phyloP scores from a whole-genome alignment of 1,139 yeast genomes.

The Sugiyamaella japonica region DNA sequence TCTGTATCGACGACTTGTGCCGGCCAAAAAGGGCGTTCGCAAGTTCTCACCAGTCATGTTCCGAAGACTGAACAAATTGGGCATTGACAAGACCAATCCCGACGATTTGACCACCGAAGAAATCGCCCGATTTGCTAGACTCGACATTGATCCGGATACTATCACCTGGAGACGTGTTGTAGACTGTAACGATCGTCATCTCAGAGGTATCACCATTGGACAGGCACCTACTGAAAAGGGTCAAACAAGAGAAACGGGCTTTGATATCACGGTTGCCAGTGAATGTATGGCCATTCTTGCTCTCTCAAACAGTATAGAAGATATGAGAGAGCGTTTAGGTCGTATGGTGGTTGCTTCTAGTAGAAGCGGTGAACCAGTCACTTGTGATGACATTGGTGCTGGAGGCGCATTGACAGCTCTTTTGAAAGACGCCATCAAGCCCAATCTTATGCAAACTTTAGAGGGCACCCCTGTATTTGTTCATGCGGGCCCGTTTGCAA shows the following conservation, averaged over 20 bases:
- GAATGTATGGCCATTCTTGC: constrained; percentile 99
- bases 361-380: constrained; percentile 79
- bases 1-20: constrained; percentile 86
- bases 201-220: constrained; percentile 89
- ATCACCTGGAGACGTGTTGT: constrained; percentile 97
- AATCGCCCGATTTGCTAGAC: constrained; percentile 69
- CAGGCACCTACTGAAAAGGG: constrained; percentile 96
- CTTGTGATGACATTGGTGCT: constrained; percentile 95
- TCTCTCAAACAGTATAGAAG: constrained; percentile 76
- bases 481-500: constrained; percentile 99
- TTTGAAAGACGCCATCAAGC: constrained; percentile 95
- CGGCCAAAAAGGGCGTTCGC: constrained; percentile 56
- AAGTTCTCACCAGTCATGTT: constrained; percentile 76
- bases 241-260: constrained; percentile 82
- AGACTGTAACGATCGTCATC: constrained; percentile 91
- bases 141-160: constrained; percentile 90
- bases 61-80: constrained; percentile 75
- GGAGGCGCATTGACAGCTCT: constrained; percentile 97
- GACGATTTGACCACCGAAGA: constrained; percentile 82
- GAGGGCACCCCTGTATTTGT: constrained; percentile 97
- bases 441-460: constrained; percentile 95
- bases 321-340: constrained; percentile 89
- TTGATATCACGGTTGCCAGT: constrained; percentile 94
- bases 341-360: constrained; percentile 88
- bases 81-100: constrained; percentile 80